Base-by-base conservation (phyloP, 176 grass and related monocot species). In the Eragrostis curvula region DNA sequence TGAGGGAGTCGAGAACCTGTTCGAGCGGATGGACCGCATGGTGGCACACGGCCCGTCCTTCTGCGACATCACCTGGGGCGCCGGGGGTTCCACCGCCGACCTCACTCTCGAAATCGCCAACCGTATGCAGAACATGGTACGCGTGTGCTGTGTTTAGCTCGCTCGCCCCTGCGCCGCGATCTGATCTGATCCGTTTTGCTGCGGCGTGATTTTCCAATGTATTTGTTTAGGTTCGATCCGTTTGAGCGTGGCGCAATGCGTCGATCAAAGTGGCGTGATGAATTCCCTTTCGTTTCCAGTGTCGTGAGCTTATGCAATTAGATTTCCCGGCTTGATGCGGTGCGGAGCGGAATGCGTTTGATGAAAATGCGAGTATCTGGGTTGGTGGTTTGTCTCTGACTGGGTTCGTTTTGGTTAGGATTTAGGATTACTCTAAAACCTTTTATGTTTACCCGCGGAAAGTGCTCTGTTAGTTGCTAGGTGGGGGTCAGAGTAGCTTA, bases 11-110 rank as follows among this genome's bases (percentile, higher is more conserved):
- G 94, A 97, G 85, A 97, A 97, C 74, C 88, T 97, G 73, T 97
- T 97, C 88, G 91, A 97, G 69, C 90, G 90, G 70, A 93, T 97
- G 91, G 94, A 97, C 75, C 87, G 94, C 64, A 97, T 97, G 94
- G 94, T 97, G 59, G 79, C 88, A 59, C 91, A 97, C 86, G 90
- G 92, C 58, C 91, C 94, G 0, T 21, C 74, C 77, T 97, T 97
- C 88, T 91, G 94, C 88, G 94, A 97, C 91, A 97, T 97, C 88
- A 97, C 94, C 76, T 97, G 94, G 94, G 94, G 90, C 76, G 94
- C 94, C 24, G 94, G 91, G 11, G 94, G 94, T n/a, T 93, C 91
- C 85, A 97, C 94, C 73, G 94, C 94, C 76, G 94, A 97, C 24
- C 73, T 93, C 73, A 97, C 94, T 73, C 94, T 97, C 83, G 91